Conservation (phyloP, 2,329 filamentous ascomycete species). For the Tolypocladium guangdongense region DNA sequence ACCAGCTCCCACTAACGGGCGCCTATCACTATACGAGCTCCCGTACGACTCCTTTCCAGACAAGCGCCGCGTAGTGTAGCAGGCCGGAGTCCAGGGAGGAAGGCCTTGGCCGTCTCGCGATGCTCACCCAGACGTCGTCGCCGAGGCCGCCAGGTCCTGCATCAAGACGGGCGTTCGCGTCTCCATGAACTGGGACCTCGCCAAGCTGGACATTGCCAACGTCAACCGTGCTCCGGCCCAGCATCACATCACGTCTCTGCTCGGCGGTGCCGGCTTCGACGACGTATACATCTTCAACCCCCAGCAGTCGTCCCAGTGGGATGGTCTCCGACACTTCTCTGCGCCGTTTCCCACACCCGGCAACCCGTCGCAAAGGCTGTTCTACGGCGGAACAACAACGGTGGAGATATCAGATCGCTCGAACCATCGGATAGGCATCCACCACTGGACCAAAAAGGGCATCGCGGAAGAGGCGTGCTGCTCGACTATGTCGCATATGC, state of each 20-base stretch:
- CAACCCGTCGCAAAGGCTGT: slow-evolving; percentile 24
- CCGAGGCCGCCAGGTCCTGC: slow-evolving; percentile 31
- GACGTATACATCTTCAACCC: slow-evolving; percentile 40
- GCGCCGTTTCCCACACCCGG: slow-evolving; percentile 24
- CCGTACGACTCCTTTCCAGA: slow-evolving; percentile 31
- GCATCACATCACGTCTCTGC: slow-evolving; percentile 37
- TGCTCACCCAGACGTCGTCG: slow-evolving; percentile 41
- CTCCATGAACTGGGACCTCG: slow-evolving; percentile 43
- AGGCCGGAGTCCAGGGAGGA: slow-evolving; percentile 35
- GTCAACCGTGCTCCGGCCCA: slow-evolving; percentile 38
- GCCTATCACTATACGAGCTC: not conserved
- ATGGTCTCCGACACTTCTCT: slow-evolving; percentile 38
- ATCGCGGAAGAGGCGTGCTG: slow-evolving; percentile 39
- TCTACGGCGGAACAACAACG: slow-evolving; percentile 36
- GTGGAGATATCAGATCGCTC: slow-evolving; percentile 32
- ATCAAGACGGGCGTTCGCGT: slow-evolving; percentile 41
- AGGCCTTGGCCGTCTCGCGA: slow-evolving; percentile 37
- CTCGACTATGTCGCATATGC: slow-evolving; percentile 39
- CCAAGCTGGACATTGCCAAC: slow-evolving; percentile 43
- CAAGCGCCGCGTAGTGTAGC: slow-evolving; percentile 35
- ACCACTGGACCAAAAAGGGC: slow-evolving; percentile 36
- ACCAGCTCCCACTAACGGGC: not conserved
- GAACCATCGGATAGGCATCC: slow-evolving; percentile 33
- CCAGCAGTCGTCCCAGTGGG: slow-evolving; percentile 41
- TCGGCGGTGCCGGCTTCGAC: slow-evolving; percentile 36